Evolutionary conservation across 78 protist genomes (phyloP).

Genomic region (Diacronema lutheri): DNA sequence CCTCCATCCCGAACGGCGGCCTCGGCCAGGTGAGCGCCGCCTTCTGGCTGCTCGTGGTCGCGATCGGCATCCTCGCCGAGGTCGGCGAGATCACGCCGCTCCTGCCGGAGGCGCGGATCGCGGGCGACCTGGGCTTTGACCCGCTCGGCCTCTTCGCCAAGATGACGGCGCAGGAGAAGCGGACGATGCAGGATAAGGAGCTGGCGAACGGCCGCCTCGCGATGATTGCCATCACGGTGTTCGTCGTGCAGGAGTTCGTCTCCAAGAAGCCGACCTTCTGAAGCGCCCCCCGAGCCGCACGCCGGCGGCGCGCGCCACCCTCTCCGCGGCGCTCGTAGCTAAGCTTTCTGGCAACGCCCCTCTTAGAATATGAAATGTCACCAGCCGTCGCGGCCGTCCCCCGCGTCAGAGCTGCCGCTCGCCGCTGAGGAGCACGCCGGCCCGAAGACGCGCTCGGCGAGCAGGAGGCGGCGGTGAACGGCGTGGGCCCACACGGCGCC

Average conservation of each 20-base stretch:
- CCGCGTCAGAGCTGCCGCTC: no score
- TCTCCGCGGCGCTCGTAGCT: no score
- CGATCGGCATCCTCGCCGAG: not conserved
- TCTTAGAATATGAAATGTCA: no score
- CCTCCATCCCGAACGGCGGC: slow-evolving; percentile 2
- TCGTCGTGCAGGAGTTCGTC: not conserved
- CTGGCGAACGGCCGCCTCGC: not conserved
- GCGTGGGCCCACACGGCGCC: no score
- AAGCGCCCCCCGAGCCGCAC: no score
- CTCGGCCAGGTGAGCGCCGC: not conserved
- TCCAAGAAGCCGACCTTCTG: not conserved
- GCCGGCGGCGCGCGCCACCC: no score
- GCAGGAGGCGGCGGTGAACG: no score
- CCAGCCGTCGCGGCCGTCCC: no score
- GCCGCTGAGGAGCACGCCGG: no score
- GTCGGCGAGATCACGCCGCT: not conserved
- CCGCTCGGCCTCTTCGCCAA: not conserved
- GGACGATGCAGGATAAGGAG: not conserved
- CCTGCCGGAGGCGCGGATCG: not conserved
- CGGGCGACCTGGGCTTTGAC: not conserved
- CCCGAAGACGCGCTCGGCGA: no score
- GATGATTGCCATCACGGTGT: slow-evolving; percentile 3
- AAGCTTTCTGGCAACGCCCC: no score
- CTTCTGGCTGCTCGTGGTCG: not conserved
- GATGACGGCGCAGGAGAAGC: not conserved